Evolutionary conservation across 306 rosid genomes (phyloP), one percentile per base, ranked within the genome.

Genomic region (Potentilla sterilis): DNA sequence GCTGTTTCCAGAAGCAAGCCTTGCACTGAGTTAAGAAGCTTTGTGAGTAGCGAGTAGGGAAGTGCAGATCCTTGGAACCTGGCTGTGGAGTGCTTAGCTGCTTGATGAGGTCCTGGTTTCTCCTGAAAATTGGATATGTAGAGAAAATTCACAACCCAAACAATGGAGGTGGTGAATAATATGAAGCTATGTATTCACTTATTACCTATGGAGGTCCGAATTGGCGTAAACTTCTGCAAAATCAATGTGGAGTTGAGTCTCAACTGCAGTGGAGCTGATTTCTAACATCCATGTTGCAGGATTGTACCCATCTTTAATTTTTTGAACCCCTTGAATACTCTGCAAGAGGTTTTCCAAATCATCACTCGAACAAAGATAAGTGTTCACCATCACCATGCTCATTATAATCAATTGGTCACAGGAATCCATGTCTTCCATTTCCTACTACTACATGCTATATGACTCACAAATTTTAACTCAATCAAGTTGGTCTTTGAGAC

Each of bases 1-100:
- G 68, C 41, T 81, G 84, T 77, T 85, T 85, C 88, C 86, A 82
- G 57, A 85, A 77, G 79, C 88, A 85, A 67, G 88, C 86, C 75
- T 69, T 67, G 80, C 72, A 82, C 61, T 82, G 88, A 47, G 78
- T 81, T 34, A 55, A 14, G 47, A 79, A 76, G 38, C 86, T 63
- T 52, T 77, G 86, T 3, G 88, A 81, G 81, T 78, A 85, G 38
- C 75, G 58, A 21, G 84, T 81, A 2, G 82, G 76, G 69, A 85
- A 85, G 57, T 81, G 40, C 3, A 85, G 80, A 64, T 85, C 88
- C 75, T 79, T 71, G n/a, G 86, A 85, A 28, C 84, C 86, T 40
- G 74, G 83, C 9, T 67, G 79, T 13, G 85, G 85, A 9, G 75
- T 69, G 75, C 86, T 81, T 32, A 85, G 73, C 55, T 81, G 76